Evolutionary conservation across 2,329 filamentous ascomycete genomes (phyloP), one percentile per base, ranked within the genome.

Genomic region (Microcyclospora pomicola): DNA sequence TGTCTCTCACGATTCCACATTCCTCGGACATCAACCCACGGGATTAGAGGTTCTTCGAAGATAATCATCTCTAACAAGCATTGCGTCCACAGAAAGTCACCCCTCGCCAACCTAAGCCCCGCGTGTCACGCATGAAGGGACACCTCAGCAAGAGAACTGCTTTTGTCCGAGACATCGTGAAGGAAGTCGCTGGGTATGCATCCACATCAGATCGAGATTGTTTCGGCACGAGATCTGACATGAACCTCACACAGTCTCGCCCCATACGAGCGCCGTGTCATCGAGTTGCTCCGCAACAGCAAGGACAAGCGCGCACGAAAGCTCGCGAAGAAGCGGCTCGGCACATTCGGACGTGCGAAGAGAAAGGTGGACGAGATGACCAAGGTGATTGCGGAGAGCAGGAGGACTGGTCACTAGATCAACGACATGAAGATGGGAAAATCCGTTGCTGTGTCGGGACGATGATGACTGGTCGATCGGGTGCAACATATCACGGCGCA

Each of bases 251-350:
- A 51, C 48, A 63, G 60, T 46, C 57, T 64, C 50, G 62, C 60
- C 51, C 60, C 62, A 45, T 64, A 98, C 68, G 91, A 98, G 80
- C 88, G 91, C 69, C 86, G 91, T 64, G 84, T 98, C 58, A 93
- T 98, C 65, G 91, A 98, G 78, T 74, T 98, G 65, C 82, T 98
- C 70, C 85, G 91, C 62, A 98, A 98, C 82, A 81, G 77, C 74
- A 92, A 93, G 75, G 91, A 98, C 72, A 96, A 96, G 84, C 85
- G 88, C 70, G 88, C 88, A 61, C 79, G 88, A 59, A 95, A 95
- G 81, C 83, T 95, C 62, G 88, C 88, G 61, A 96, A 96, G 87
- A 95, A 93, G 83, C 80, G 88, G 69, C 87, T 98, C 74, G 91
- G 91, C 66, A 96, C 91, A 59, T 96, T 96, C 70, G 83, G 84